Percentiles rank a stretch among this genome's conserved stretches.
phyloP scores from a whole-genome alignment of 2,329 filamentous ascomycete species.

The Phialophora tarda region DNA sequence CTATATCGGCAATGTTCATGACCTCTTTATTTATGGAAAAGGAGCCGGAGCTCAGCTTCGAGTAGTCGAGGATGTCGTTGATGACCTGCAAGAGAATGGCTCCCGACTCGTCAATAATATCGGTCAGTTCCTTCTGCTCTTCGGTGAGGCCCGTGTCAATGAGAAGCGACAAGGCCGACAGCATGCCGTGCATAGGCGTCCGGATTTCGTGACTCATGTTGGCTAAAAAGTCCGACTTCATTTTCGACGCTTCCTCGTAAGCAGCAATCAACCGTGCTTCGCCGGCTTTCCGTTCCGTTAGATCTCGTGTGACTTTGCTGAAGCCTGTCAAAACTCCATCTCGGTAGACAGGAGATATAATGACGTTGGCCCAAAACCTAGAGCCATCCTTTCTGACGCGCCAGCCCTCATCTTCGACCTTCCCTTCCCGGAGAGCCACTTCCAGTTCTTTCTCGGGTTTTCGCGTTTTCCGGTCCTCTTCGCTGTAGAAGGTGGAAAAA shows the following conservation, averaged over 20 bases:
- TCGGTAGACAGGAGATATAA: conserved; percentile 63
- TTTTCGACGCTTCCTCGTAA: conserved; percentile 66
- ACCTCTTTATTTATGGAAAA: conserved; percentile 53
- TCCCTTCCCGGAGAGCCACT: conserved; percentile 60
- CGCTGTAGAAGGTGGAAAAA: conserved; percentile 63
- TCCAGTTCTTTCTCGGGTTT: conserved; percentile 61
- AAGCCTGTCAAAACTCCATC: conserved; percentile 61
- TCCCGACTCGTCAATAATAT: conserved; percentile 65
- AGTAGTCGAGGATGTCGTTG: conserved; percentile 71
- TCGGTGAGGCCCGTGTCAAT: conserved; percentile 59
- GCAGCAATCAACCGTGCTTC: conserved; percentile 62
- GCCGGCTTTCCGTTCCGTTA: conserved; percentile 51
- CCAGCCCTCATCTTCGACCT: conserved; percentile 66
- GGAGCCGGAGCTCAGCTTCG: conserved; percentile 62
- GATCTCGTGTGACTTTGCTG: conserved; percentile 64
- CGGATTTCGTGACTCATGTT: conserved; percentile 70
- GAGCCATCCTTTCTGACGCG: conserved; percentile 64
- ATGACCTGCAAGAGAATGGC: conserved; percentile 65
- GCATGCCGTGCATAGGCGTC: conserved; percentile 69
- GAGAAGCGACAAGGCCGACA: conserved; percentile 64
- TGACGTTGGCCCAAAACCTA: conserved; percentile 66
- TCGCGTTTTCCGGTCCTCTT: conserved; percentile 55
- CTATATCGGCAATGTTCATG: conserved; percentile 32
- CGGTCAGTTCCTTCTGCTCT: conserved; percentile 62
- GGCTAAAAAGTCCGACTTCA: conserved; percentile 67